Base-by-base conservation (phyloP, 2,329 filamentous ascomycete genomes). In the Aureobasidium mangrovei region DNA sequence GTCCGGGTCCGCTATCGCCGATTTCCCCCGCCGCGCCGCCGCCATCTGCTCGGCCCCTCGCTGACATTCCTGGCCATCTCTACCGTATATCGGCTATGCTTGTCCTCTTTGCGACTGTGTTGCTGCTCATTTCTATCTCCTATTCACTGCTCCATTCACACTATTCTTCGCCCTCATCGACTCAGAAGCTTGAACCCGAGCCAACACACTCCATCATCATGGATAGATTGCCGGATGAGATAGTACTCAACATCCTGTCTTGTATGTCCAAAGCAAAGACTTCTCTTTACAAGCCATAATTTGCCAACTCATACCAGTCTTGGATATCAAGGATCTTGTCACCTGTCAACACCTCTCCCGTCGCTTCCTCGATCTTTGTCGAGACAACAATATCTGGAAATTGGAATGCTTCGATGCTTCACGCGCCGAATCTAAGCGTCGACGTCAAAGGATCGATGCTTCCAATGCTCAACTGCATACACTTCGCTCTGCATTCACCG, bases 331-430 rank as follows among this genome's bases (percentile, higher is more conserved):
- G 40, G 80, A 89, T 59, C 77, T 91, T 57, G 80, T 85, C 55
- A 76, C 70, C 54, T 72, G 91, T 33, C 88, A 91, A 69, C 76
- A 79, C 24, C 81, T 88, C 9, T 91, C 82, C 28, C 81, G 76
- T 59, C 77, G 75, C 42, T 80, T 91, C 56, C 77, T 84, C 29
- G 69, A 73, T 31, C 74, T 93, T 40, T 84, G 81, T 38, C 83
- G 88, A 55, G 88, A 95, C 65, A 80, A 86, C 62, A 78, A 76
- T 38, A 73, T 91, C 35, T 96, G 91, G 91, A 85, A 85, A 58
- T 71, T 77, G 3, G 77, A 84, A 64, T 91, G 86, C 67, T 88
- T 93, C 66, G 76, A 83, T 35, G 74, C 82, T 56, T 91, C 88
- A 12, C 67, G 76, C 33, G 84, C 84, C 66, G 79, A 85, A 62